Evolutionary conservation across 2,329 filamentous ascomycete species (phyloP).

Genomic region (Cladosporium colombiae): DNA sequence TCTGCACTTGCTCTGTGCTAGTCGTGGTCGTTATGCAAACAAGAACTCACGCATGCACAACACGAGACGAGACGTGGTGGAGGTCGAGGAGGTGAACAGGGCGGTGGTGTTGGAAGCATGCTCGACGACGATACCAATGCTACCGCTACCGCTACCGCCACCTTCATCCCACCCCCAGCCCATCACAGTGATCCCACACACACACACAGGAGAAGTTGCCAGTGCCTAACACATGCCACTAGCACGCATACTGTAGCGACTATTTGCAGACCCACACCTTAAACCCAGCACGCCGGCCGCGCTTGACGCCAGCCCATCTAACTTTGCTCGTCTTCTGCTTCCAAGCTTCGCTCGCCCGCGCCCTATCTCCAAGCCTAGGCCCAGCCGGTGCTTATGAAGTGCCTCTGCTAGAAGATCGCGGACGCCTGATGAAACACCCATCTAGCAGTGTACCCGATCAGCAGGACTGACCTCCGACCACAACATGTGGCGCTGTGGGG

Average conservation of each 20-base stretch:
- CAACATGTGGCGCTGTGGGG: background rate
- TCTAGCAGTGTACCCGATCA: background rate
- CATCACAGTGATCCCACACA: background rate
- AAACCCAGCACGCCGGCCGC: background rate
- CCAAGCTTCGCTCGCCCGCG: slow-evolving; percentile 5
- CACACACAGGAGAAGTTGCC: slow-evolving; percentile 2
- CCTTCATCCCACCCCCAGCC: background rate
- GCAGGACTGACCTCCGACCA: background rate
- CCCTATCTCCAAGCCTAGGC: slow-evolving; percentile 8
- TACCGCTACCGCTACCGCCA: background rate
- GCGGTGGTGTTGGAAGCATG: no score
- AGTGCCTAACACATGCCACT: background rate
- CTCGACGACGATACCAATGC: no score
- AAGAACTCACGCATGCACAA: no score
- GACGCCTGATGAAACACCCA: background rate
- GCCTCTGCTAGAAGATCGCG: slow-evolving; percentile 1
- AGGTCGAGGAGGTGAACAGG: no score
- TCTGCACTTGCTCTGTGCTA: background rate
- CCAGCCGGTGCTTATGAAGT: background rate
- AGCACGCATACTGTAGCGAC: background rate
- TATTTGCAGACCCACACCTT: background rate
- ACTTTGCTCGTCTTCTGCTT: slow-evolving; percentile 7
- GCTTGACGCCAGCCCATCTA: slow-evolving; percentile 4
- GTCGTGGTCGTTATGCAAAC: background rate
- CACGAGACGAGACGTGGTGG: no score